phyloP scores from a whole-genome alignment of 768 basidiomycete species.

The Lactifluus piperatus region DNA sequence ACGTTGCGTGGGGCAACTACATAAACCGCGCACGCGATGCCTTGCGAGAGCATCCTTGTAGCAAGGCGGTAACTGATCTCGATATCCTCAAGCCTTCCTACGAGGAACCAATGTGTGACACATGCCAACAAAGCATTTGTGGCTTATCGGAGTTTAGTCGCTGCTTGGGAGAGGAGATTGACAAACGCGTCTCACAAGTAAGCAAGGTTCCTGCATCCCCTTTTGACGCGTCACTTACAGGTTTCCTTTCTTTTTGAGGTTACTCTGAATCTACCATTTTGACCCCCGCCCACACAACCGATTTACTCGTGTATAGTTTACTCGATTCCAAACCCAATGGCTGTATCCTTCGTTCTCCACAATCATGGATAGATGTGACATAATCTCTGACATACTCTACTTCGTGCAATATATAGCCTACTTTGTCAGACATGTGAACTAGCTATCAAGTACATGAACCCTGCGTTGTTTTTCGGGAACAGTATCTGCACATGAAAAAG shows the following conservation, averaged over 20 bases:
- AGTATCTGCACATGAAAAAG: too few relatives aligned
- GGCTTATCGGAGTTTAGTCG: neutral
- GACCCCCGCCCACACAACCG: neutral
- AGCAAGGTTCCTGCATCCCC: neutral
- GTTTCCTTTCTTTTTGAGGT: neutral
- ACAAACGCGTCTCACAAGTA: neutral
- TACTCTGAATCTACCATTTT: neutral
- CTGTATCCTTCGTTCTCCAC: neutral
- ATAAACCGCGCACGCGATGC: neutral
- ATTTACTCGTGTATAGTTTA: too few relatives aligned
- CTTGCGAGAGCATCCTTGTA: neutral
- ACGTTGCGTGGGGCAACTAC: neutral
- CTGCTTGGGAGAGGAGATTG: neutral
- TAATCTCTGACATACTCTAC: neutral
- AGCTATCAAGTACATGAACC: neutral
- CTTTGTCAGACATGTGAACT: neutral
- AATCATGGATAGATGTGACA: neutral
- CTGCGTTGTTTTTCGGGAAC: neutral
- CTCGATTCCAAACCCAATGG: too few relatives aligned
- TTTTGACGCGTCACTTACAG: neutral
- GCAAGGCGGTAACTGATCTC: neutral
- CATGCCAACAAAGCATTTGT: neutral
- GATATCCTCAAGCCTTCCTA: neutral
- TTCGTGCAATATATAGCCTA: neutral
- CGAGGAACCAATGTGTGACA: neutral